A percentile compares a stretch with the other conserved stretches of the same genome.
phyloP scores from a whole-genome alignment of 768 basidiomycete species.

The Pulveroboletus sp. region DNA sequence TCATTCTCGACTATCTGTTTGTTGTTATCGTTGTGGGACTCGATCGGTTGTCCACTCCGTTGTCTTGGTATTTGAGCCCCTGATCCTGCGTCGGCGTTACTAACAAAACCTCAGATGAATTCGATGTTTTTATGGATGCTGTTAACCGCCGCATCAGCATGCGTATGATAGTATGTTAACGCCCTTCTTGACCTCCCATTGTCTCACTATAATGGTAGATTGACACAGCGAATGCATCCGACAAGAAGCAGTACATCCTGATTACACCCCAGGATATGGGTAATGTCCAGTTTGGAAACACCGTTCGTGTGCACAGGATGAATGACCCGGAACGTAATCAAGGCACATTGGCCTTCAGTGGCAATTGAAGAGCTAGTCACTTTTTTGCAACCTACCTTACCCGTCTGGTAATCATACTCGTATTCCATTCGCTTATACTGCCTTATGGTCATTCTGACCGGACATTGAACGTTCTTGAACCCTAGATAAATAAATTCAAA shows the following conservation, averaged over 20 bases:
- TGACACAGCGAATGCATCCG: conserved; percentile 82
- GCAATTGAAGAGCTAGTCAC: background rate
- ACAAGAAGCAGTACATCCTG: conserved; percentile 90
- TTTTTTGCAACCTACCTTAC: conserved; percentile 1
- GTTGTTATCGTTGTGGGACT: conserved; percentile 93
- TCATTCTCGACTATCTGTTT: conserved; percentile 96
- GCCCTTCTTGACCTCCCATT: background rate
- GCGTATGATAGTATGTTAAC: conserved; percentile 80
- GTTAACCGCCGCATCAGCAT: conserved; percentile 90
- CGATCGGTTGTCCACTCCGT: conserved; percentile 89
- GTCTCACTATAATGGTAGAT: conserved; percentile 47
- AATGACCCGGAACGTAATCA: conserved; percentile 74
- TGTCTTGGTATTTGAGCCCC: conserved; percentile 65
- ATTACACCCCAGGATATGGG: conserved; percentile 97
- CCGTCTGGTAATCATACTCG: conserved; percentile 1
- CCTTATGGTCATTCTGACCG: conserved; percentile 2
- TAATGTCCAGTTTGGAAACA: conserved; percentile 61
- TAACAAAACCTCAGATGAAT: conserved; percentile 66
- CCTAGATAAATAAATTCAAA: too few species aligned
- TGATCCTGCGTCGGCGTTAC: background rate
- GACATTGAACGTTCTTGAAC: too few species aligned
- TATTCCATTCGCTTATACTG: conserved; percentile 6
- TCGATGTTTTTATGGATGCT: conserved; percentile 98
- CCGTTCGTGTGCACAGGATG: conserved; percentile 77
- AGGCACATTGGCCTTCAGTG: conserved; percentile 39